These are phyloP conservation scores for Globisporangium radiosum DNA, from an alignment of 352 stramenopile species.

Conservation along the genomic window DNA sequence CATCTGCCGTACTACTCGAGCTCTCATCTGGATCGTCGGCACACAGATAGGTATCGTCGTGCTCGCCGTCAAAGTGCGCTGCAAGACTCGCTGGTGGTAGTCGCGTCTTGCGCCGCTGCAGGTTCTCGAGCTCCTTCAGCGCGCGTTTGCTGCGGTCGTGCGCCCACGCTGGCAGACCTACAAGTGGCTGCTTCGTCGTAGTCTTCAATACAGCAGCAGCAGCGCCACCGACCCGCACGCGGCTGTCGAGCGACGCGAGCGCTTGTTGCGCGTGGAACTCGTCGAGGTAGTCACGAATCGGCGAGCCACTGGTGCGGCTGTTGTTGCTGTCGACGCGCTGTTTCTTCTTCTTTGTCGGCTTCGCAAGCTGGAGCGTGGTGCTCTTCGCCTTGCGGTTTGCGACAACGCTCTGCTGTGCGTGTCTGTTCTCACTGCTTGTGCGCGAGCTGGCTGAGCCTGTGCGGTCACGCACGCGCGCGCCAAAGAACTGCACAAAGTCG, in stretches of 20 bases:
- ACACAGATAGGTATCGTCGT: not conserved
- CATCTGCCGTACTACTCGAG: not conserved
- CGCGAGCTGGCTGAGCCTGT: not conserved
- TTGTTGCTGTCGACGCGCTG: not conserved
- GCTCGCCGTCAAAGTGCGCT: not conserved
- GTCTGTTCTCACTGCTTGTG: not conserved
- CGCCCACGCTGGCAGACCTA: constrained; percentile 48
- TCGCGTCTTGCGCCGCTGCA: constrained; percentile 15
- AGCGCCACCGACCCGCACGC: not conserved
- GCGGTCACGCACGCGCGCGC: not conserved
- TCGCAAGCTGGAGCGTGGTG: not conserved
- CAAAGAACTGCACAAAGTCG: constrained; percentile 50
- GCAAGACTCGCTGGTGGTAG: constrained; percentile 1
- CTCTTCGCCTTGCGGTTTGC: not conserved
- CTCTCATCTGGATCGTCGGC: not conserved
- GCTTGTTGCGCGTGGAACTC: constrained; percentile 6
- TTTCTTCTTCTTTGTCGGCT: not conserved
- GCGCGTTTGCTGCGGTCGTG: constrained; percentile 62
- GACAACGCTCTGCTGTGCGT: not conserved
- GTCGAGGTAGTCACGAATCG: constrained; percentile 7
- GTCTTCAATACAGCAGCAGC: not conserved
- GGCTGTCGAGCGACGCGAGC: constrained; percentile 3
- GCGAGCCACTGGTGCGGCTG: not conserved
- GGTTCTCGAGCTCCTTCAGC: constrained; percentile 42
- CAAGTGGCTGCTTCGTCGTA: constrained; percentile 19